Evolutionary conservation across 2,329 filamentous ascomycete genomes (phyloP).

Genomic region (Calonectria pteridis): DNA sequence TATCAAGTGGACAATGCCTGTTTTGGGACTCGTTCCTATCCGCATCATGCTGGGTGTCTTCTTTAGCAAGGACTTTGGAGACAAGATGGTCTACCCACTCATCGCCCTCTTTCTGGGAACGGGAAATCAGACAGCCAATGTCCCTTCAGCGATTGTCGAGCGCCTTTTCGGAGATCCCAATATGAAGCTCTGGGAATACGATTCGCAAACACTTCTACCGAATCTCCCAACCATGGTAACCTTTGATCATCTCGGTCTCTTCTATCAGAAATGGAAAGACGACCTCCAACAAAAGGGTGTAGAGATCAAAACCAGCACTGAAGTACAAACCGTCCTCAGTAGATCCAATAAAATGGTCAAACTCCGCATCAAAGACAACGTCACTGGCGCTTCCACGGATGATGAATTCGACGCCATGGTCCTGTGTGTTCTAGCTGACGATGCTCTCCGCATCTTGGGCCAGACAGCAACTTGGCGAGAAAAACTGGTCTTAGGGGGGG

Average conservation of each 20-base stretch:
- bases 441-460: constrained; percentile 71
- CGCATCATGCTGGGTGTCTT: constrained; percentile 75
- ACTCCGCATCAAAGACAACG: constrained; percentile 64
- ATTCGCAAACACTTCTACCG: constrained; percentile 64
- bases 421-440: constrained; percentile 74
- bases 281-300: constrained; percentile 68
- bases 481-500: constrained; percentile 76
- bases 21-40: constrained; percentile 73
- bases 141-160: constrained; percentile 76
- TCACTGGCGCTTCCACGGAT: constrained; percentile 57
- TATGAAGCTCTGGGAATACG: constrained; percentile 72
- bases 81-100: constrained; percentile 78
- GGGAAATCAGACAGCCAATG: constrained; percentile 79
- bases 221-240: constrained; percentile 76
- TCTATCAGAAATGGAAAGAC: constrained; percentile 71
- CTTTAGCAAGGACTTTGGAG: constrained; percentile 77
- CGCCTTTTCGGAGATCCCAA: constrained; percentile 69
- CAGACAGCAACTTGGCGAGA: constrained; percentile 71
- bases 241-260: constrained; percentile 71
- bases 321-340: constrained; percentile 65
- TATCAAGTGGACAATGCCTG: constrained; percentile 69
- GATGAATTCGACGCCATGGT: constrained; percentile 76
- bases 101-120: constrained; percentile 81
- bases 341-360: constrained; percentile 65
- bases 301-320: constrained; percentile 66